Percentiles rank a stretch among this genome's conserved stretches.
Conservation (phyloP, 768 basidiomycete genomes). For the Mycena metata region DNA sequence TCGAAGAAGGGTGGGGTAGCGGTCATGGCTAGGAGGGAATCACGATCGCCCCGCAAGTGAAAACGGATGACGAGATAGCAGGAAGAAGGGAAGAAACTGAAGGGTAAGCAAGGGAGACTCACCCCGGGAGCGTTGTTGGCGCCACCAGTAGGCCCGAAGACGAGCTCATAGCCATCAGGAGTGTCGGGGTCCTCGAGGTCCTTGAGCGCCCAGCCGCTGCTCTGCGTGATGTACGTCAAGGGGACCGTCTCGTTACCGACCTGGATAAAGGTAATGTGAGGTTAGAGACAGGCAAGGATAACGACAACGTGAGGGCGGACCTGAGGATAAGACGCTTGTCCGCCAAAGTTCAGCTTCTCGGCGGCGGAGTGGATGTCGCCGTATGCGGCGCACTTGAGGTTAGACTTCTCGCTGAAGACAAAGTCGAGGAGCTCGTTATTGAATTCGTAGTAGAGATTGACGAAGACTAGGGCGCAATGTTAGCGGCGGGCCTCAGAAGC, state of each 20-base stretch:
- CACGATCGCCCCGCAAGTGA: too few relatives aligned
- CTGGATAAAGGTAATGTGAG: slow-evolving; percentile 24
- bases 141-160: slow-evolving; percentile 60
- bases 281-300: neutral
- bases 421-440: slow-evolving; percentile 59
- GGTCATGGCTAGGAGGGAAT: neutral
- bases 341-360: slow-evolving; percentile 62
- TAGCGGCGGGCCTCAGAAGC: neutral
- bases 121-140: slow-evolving; percentile 63
- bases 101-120: slow-evolving; percentile 34
- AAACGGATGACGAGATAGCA: neutral
- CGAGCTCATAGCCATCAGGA: slow-evolving; percentile 61
- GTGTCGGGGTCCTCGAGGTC: slow-evolving; percentile 53
- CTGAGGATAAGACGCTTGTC: slow-evolving; percentile 54
- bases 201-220: slow-evolving; percentile 56
- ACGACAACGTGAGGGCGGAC: slow-evolving; percentile 7
- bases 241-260: slow-evolving; percentile 35
- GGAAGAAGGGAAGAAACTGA: slow-evolving; percentile 4
- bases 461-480: slow-evolving; percentile 53
- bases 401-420: slow-evolving; percentile 54
- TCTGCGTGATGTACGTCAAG: slow-evolving; percentile 59
- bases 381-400: slow-evolving; percentile 63
- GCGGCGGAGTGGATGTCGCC: slow-evolving; percentile 57
- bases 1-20: slow-evolving; percentile 13
- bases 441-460: slow-evolving; percentile 64